Base-by-base conservation (phyloP, 805 yeast species). In the Starmerella riodocensis region DNA sequence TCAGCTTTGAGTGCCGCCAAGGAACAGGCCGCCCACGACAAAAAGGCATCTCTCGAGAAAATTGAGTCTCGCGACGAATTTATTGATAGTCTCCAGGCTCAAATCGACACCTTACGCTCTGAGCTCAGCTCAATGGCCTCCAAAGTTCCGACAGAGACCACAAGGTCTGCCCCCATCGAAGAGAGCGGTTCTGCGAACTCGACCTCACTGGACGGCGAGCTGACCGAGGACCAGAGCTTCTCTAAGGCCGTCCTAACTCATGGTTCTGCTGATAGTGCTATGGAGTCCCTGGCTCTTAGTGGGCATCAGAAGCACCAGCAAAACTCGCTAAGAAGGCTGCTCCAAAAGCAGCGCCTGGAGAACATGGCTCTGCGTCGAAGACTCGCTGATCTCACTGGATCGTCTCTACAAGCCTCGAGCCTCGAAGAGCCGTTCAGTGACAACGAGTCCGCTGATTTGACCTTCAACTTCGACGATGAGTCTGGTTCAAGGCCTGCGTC, bases 1-100 rank as follows among this genome's bases (percentile, higher is more conserved):
- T 13, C 28, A 2, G 28, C 13, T 6, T 16, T 42, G 16, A 30
- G 27, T 23, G 23, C 21, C 4, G 37, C 28, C 11, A 27, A 37
- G 13, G 32, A 39, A 22, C 36, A 36, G 17, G 42, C 40, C 1
- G 13, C 14, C 2, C 31, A 33, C 13, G 39, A 39, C 2, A 39
- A 29, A 12, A 36, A 24, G 23, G 6, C 19, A 4, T 17, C 20
- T 12, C 32, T 37, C 14, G 37, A 30, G 21, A 27, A 29, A 25
- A 22, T 40, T 6, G 46, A 39, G 21, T 7, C 18, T 19, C 37
- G 42, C 4, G 49, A 41, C 28, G 37, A 36, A 9, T 34, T 29
- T 22, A 38, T 40, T 11, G 49, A 36, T 16, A n/a, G 13, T 4
- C 35, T 46, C 19, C 44, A 37, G 29, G 25, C 31, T 16, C 43